phyloP scores from a whole-genome alignment of 352 stramenopile genomes.

The Phytophthora pisi region DNA sequence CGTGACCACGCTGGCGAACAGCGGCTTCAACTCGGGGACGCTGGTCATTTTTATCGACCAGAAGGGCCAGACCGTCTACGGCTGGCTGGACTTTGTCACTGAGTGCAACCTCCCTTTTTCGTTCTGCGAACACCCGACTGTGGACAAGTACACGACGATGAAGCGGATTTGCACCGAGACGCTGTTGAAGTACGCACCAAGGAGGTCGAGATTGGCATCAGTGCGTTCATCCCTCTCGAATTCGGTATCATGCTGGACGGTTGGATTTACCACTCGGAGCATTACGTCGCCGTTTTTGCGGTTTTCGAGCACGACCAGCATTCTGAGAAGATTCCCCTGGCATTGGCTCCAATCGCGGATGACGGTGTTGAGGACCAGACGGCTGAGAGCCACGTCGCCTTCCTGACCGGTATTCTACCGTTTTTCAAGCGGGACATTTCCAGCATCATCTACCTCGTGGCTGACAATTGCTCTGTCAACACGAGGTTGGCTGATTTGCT shows the following conservation, averaged over 20 bases:
- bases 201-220: not conserved
- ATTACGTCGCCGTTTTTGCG: conserved; percentile 1
- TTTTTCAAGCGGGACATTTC: too few relatives aligned
- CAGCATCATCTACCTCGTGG: too few relatives aligned
- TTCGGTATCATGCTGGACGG: conserved; percentile 6
- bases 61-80: conserved; percentile 10
- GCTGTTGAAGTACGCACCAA: conserved; percentile 3
- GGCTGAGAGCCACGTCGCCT: not conserved
- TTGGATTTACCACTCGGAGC: conserved; percentile 3
- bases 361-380: not conserved
- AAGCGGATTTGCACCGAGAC: conserved; percentile 10
- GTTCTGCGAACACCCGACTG: conserved; percentile 4
- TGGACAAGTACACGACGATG: conserved; percentile 12
- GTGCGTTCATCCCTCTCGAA: not conserved
- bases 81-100: conserved; percentile 1
- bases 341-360: conserved; percentile 1
- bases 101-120: conserved; percentile 9
- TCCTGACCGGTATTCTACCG: too few relatives aligned
- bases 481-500: not conserved
- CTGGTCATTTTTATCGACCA: conserved; percentile 6
- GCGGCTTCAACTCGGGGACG: not conserved
- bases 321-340: conserved; percentile 1
- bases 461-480: too few relatives aligned
- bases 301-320: conserved; percentile 8
- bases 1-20: conserved; percentile 5